Conservation (phyloP, 345 rosid genomes). For the Citrus inodora region DNA sequence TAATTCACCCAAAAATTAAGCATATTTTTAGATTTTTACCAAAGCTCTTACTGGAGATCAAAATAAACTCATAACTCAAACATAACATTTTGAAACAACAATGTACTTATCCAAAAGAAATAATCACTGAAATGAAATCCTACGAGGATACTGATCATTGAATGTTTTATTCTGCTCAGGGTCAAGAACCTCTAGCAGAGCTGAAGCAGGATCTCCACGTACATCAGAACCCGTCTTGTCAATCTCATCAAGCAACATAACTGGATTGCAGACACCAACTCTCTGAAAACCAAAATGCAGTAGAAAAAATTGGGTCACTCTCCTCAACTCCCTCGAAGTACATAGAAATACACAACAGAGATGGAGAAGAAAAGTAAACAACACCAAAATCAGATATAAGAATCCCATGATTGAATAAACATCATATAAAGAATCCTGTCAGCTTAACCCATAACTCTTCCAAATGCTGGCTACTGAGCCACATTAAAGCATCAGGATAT, state of each 20-base stretch:
- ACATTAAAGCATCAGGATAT: neutral
- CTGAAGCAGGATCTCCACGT: slow-evolving; percentile 99
- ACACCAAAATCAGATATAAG: neutral
- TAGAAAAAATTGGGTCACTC: neutral
- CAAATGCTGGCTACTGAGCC: neutral
- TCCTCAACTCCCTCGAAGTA: neutral
- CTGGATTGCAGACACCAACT: slow-evolving; percentile 97
- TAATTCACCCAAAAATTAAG: neutral
- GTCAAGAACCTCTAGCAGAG: slow-evolving; percentile 98
- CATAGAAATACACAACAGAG: neutral
- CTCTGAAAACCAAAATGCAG: slow-evolving; percentile 49
- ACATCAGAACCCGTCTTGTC: slow-evolving; percentile 98
- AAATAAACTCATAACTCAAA: neutral
- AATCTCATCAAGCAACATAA: slow-evolving; percentile 94
- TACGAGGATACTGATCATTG: slow-evolving; percentile 92
- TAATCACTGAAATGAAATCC: slow-evolving; percentile 4
- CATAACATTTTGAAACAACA: neutral
- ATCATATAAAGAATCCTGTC: neutral
- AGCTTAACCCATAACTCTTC: neutral
- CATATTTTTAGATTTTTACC: neutral
- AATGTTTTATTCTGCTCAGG: slow-evolving; percentile 92
- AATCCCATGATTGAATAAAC: neutral
- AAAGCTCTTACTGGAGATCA: neutral
- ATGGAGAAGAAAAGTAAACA: neutral
- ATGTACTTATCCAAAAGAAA: neutral